Evolutionary conservation across 2,329 filamentous ascomycete genomes (phyloP).

Genomic region (Chaetomium strumarium): DNA sequence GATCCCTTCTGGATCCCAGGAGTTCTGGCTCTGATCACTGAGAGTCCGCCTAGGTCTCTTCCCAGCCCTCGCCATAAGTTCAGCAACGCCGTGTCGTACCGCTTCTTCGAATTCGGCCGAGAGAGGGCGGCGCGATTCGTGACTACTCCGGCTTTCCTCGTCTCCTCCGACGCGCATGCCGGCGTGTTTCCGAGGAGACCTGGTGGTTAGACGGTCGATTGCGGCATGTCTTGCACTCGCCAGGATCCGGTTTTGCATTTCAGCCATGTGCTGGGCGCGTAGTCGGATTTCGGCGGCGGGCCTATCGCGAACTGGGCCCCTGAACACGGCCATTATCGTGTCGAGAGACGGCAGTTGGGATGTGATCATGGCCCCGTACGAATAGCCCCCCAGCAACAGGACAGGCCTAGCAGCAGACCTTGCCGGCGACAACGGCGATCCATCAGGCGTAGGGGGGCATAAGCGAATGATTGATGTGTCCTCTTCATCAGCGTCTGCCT

Average conservation of each 20-base stretch:
- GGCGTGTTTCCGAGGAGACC: slow-evolving; percentile 31
- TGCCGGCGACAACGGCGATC: neutral
- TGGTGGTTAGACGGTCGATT: slow-evolving; percentile 24
- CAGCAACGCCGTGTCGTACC: slow-evolving; percentile 42
- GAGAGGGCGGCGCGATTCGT: slow-evolving; percentile 34
- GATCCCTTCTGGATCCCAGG: slow-evolving; percentile 19
- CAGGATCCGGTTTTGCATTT: slow-evolving; percentile 50
- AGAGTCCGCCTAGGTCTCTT: slow-evolving; percentile 22
- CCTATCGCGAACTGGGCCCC: slow-evolving; percentile 45
- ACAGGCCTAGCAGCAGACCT: slow-evolving; percentile 25
- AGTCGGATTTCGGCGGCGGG: slow-evolving; percentile 63
- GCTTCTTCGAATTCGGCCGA: slow-evolving; percentile 44
- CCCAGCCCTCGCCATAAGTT: slow-evolving; percentile 40
- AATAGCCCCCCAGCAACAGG: slow-evolving; percentile 72
- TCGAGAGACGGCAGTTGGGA: slow-evolving; percentile 61
- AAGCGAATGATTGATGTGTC: slow-evolving; percentile 1
- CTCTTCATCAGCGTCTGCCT: neutral
- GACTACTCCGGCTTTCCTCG: slow-evolving; percentile 38
- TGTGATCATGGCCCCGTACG: slow-evolving; percentile 81
- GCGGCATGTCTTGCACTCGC: slow-evolving; percentile 32
- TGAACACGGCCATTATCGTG: slow-evolving; percentile 56
- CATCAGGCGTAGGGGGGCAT: slow-evolving; percentile 7
- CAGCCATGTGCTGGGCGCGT: slow-evolving; percentile 62
- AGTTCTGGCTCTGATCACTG: neutral
- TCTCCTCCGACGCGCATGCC: slow-evolving; percentile 47